Conservation (phyloP, 23 red algal species). For the Gracilaria domingensis region DNA sequence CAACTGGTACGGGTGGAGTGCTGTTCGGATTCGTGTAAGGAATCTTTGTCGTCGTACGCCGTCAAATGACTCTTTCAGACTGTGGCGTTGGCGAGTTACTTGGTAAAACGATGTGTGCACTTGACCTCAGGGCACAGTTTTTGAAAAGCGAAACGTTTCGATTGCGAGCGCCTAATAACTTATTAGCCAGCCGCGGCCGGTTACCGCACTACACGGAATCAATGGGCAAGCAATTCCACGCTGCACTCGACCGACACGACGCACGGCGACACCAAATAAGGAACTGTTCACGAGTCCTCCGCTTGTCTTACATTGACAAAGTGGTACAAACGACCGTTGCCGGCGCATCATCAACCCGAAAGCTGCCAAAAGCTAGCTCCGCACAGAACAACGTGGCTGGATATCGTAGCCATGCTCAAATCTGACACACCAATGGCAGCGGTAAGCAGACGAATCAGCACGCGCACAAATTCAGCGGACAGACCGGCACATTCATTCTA, state of each 20-base stretch:
- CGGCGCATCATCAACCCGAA: too few species aligned
- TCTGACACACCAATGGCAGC: too few species aligned
- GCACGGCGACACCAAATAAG: neutral
- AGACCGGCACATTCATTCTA: too few species aligned
- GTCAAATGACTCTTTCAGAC: neutral
- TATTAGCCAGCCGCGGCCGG: neutral
- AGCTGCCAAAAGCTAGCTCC: too few species aligned
- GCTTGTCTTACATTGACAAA: too few species aligned
- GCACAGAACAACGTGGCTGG: too few species aligned
- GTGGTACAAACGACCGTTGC: neutral
- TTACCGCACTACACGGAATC: neutral
- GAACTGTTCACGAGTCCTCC: neutral
- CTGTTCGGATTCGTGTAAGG: neutral
- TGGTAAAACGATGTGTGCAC: neutral
- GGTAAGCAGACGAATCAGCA: neutral
- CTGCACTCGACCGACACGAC: neutral
- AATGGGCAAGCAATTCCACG: neutral
- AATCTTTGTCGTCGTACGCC: neutral
- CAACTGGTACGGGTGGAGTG: neutral
- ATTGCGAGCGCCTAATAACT: neutral
- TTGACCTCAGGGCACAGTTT: neutral
- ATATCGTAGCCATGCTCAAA: too few species aligned
- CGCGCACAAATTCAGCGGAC: too few species aligned
- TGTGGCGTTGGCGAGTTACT: too few species aligned
- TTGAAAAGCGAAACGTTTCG: constrained; percentile 23